phyloP scores from a whole-genome alignment of 2,329 filamentous ascomycete species.

The Nemania diffusa region DNA sequence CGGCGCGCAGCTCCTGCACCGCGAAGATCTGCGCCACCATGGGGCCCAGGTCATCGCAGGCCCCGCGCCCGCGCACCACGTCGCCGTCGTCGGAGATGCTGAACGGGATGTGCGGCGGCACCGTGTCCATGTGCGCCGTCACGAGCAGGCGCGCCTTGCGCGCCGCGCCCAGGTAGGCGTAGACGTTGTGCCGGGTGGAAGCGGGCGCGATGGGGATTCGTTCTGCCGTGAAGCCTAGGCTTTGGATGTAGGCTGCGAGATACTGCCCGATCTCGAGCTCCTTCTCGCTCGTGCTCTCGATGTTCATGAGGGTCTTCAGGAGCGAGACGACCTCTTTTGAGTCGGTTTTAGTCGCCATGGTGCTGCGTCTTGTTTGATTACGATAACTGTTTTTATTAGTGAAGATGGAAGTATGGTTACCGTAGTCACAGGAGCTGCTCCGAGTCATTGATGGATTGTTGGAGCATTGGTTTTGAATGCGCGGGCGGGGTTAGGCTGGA shows the following conservation, averaged over 20 bases:
- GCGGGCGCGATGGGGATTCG: constrained; percentile 49
- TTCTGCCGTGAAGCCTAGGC: constrained; percentile 52
- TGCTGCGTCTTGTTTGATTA: not conserved
- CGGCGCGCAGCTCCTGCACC: constrained; percentile 48
- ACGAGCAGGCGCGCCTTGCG: constrained; percentile 49
- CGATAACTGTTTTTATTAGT: too few relatives aligned
- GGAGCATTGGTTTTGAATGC: not conserved
- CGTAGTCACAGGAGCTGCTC: too few relatives aligned
- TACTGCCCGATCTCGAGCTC: constrained; percentile 52
- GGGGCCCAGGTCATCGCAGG: constrained; percentile 51
- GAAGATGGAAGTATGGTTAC: too few relatives aligned
- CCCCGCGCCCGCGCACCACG: constrained; percentile 59
- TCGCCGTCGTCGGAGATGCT: constrained; percentile 49
- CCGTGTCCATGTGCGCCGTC: constrained; percentile 53
- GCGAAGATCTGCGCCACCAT: constrained; percentile 63
- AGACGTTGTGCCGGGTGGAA: constrained; percentile 52
- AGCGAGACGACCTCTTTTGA: constrained; percentile 42
- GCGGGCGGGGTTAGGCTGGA: not conserved
- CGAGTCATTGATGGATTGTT: not conserved
- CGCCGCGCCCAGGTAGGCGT: constrained; percentile 51
- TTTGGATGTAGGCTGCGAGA: constrained; percentile 47
- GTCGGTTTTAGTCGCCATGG: constrained; percentile 37
- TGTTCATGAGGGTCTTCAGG: constrained; percentile 50
- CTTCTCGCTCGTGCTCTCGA: constrained; percentile 52
- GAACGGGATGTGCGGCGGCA: constrained; percentile 65